Base-by-base conservation (phyloP, 257 asterid genomes). In the Verbascum thapsus region DNA sequence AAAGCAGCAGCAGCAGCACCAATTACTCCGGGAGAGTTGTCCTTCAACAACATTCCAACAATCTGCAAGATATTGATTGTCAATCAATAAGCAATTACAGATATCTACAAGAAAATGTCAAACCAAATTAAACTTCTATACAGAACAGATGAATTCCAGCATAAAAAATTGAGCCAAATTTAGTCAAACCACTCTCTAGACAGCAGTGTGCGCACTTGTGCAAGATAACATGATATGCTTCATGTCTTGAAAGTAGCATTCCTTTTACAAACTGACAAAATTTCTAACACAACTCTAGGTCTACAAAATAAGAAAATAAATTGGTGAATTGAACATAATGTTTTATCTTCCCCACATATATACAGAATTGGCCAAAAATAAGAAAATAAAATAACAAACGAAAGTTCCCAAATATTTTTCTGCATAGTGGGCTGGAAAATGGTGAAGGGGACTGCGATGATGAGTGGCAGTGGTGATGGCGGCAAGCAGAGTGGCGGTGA, bases 1-100 rank as follows among this genome's bases (percentile, higher is more conserved):
- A 94, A 89, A 54, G 97, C 84, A 18, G 95, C 89, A 37, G 99
- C 96, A 64, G 99, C 99, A 68, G 96, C 96, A 75, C 99, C 99
- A 78, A 90, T 87, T 72, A 94, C 97, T 75, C 81, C 90, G 66
- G 97, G 99, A 74, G 94, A 84, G 70, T 81, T 85, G 73, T 94
- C 99, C 73, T 81, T 85, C 79, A 92, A 76, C 77, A 94, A 76
- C 70, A 94, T 76, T 53, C 91, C 96, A 55, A 90, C 81, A 72
- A 82, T 76, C 99, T 94, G 82, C 80, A 75, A 54, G 48, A 35
- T 60, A 76, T 53, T n/a, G 54, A 40, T 69, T 64, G 48, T 26
- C 53, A 58, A 63, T 69, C 16, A 58, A 57, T 53, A 15, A 49
- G 67, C 59, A 51, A 41, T 41, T 49, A 53, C 15, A 23, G 43